Evolutionary conservation across 2,329 filamentous ascomycete genomes (phyloP).

Genomic region (Colletotrichum orbiculare): DNA sequence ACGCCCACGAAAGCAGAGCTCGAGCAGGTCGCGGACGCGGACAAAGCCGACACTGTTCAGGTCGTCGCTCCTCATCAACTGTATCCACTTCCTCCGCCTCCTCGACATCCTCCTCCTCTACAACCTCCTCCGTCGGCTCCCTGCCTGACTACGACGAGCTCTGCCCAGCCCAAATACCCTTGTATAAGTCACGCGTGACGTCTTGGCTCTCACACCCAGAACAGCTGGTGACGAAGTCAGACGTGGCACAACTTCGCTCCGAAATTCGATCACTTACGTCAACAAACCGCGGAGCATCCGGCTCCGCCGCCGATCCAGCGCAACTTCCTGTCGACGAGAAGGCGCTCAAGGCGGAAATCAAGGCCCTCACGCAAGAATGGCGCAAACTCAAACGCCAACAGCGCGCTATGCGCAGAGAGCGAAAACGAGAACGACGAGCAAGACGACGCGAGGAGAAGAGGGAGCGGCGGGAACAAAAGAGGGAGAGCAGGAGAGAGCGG

Average conservation of each 20-base stretch:
- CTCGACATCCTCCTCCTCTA: slow-evolving; percentile 49
- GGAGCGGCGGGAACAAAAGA: slow-evolving; percentile 45
- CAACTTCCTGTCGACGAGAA: slow-evolving; percentile 44
- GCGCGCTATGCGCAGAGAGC: slow-evolving; percentile 45
- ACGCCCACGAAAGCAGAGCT: slow-evolving; percentile 22
- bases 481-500: slow-evolving; percentile 44
- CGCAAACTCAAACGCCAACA: slow-evolving; percentile 48
- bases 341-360: slow-evolving; percentile 56
- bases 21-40: slow-evolving; percentile 27
- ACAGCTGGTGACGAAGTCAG: slow-evolving; percentile 58
- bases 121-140: slow-evolving; percentile 58
- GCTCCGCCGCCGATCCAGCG: not conserved
- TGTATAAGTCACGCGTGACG: slow-evolving; percentile 56
- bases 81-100: slow-evolving; percentile 50
- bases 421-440: slow-evolving; percentile 44
- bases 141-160: slow-evolving; percentile 66
- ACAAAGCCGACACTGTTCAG: slow-evolving; percentile 29
- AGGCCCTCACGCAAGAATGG: slow-evolving; percentile 56
- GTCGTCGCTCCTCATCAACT: slow-evolving; percentile 45
- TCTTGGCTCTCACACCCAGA: slow-evolving; percentile 63
- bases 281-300: slow-evolving; percentile 6
- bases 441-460: slow-evolving; percentile 46
- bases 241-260: slow-evolving; percentile 45
- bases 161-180: slow-evolving; percentile 58
- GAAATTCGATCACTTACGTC: slow-evolving; percentile 9